These are phyloP conservation scores for Ricinus communis DNA, from an alignment of 345 rosid genomes.

Conservation along the genomic window DNA sequence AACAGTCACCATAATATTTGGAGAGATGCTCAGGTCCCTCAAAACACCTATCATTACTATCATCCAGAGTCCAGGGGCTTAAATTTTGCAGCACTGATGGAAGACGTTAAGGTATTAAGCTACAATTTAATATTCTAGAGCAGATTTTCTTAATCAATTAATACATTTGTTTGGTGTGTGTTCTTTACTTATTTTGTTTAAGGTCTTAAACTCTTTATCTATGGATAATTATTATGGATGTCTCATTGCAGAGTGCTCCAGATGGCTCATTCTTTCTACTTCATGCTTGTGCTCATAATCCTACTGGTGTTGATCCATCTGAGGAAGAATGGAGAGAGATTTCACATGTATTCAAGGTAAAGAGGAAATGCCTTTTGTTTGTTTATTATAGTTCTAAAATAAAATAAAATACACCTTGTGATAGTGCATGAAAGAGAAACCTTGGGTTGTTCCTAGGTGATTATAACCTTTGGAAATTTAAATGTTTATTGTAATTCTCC, in stretches of 20 bases:
- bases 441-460: background rate
- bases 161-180: background rate
- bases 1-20: constrained; percentile 97
- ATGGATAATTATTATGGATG: background rate
- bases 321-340: constrained; percentile 96
- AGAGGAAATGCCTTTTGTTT: background rate
- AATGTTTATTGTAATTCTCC: background rate
- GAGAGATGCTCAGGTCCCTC: constrained; percentile 93
- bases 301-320: constrained; percentile 95
- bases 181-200: background rate
- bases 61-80: constrained; percentile 82
- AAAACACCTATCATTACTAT: constrained; percentile 79
- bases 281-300: constrained; percentile 93
- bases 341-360: constrained; percentile 78
- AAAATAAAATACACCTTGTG: background rate
- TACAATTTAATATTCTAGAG: background rate
- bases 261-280: constrained; percentile 89
- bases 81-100: constrained; percentile 81
- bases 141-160: background rate
- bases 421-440: background rate
- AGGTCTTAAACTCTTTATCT: background rate
- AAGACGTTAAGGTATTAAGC: constrained; percentile 69
- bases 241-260: constrained; percentile 67
- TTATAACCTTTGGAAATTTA: background rate
- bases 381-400: background rate